Base-by-base conservation (phyloP, 164 flowering plant genomes). In the Magnolia kwangsiensis region DNA sequence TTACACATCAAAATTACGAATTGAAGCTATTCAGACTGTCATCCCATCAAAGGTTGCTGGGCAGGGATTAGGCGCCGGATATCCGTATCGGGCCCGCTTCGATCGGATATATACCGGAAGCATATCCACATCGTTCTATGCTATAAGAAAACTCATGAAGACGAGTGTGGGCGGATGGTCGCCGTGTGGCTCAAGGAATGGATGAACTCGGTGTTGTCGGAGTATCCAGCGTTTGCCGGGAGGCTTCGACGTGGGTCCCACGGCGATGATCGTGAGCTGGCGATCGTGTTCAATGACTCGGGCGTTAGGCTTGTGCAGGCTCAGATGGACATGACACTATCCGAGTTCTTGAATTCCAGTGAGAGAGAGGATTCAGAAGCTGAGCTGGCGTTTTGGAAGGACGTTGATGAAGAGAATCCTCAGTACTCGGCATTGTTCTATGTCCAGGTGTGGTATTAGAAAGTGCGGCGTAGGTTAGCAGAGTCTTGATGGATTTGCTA, bases 111-210 rank as follows among this genome's bases (percentile, higher is more conserved):
- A 13, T n/a, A 58, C 59, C n/a, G 61, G 23, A 63, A 76, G 23
- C 78, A 70, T 37, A 1, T 69, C 20, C 67, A 63, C 68, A 63
- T 76, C 21, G 58, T 76, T 49, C 67, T 76, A 0, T 76, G 70
- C 67, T 76, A 76, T 74, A 69, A 70, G 14, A 70, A 76, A 71
- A 16, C n/a, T 14, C 20, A 58, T 24, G 73, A 29, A 61, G 74
- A 76, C 59, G 73, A 76, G 24, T n/a, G 19, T 45, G 69, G 69
- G 27, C 23, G 59, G 27, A 27, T 37, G 27, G 19, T 76, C n/a
- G 68, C 58, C 5, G 78, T 50, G n/a, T 69, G 73, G 78, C 11
- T 76, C 23, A 76, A 76, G 78, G 78, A 76, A 2, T 76, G 74
- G 18, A 74, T 76, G 16, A 29, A 18, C 1, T 8, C 5, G n/a